A percentile compares a stretch with the other conserved stretches of the same genome.
These are phyloP conservation scores for Triangularia verruculosa DNA, from an alignment of 2,329 filamentous ascomycete species.

Conservation along the genomic window DNA sequence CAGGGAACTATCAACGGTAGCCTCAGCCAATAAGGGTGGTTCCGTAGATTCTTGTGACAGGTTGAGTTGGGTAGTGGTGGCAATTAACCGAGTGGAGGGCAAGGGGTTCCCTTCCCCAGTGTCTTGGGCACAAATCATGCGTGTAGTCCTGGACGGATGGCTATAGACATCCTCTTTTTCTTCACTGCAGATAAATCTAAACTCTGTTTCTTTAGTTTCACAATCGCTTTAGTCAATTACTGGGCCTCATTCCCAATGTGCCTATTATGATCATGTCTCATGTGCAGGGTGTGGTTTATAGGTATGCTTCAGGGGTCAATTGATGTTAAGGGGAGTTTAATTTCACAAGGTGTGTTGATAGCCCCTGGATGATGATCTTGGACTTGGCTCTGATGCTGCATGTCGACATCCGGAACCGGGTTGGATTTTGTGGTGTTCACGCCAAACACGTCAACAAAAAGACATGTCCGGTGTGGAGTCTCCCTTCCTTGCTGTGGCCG, in stretches of 20 bases:
- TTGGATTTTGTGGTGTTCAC: not conserved
- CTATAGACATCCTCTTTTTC: too few relatives aligned
- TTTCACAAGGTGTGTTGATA: not conserved
- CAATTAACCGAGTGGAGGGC: not conserved
- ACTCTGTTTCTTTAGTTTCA: too few relatives aligned
- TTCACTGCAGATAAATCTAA: too few relatives aligned
- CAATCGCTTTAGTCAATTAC: too few relatives aligned
- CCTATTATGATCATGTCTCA: not conserved
- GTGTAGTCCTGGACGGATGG: too few relatives aligned
- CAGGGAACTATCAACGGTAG: not conserved
- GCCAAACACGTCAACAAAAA: conserved; percentile 9
- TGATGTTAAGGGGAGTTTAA: too few relatives aligned
- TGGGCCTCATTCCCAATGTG: too few relatives aligned
- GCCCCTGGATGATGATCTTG: not conserved
- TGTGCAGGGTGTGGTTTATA: not conserved
- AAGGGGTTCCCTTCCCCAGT: not conserved
- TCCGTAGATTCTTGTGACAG: not conserved
- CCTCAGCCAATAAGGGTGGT: not conserved
- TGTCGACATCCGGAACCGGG: not conserved
- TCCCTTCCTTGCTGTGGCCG: not conserved
- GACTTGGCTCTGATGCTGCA: not conserved
- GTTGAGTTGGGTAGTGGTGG: not conserved
- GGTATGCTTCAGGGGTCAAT: too few relatives aligned
- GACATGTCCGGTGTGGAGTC: conserved; percentile 4
- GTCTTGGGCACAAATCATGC: not conserved